Evolutionary conservation across 371 early-diverging fungal species (phyloP).

Genomic region (Amoeboaphelidium protococcarum): DNA sequence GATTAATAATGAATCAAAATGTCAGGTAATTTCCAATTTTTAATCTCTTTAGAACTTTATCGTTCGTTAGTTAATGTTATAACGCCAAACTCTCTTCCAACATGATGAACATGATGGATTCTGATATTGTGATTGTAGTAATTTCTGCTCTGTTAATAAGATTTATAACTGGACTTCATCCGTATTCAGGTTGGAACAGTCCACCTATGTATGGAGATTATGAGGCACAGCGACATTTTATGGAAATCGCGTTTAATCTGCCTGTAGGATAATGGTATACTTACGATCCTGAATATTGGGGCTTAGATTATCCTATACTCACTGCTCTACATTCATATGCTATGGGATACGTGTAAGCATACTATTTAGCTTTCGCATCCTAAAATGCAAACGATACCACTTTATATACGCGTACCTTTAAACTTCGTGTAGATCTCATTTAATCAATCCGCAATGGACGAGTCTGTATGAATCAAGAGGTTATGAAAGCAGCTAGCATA

Average conservation of each 20-base stretch:
- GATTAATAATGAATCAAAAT: no score
- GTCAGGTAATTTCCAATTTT: no score
- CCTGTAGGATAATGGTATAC: slow-evolving; percentile 57
- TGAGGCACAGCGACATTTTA: slow-evolving; percentile 93
- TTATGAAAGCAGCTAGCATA: slow-evolving; percentile 32
- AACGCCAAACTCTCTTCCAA: no score
- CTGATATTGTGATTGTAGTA: no score
- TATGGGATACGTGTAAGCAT: slow-evolving; percentile 41
- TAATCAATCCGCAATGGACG: slow-evolving; percentile 55
- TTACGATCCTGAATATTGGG: slow-evolving; percentile 66
- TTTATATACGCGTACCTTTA: no score
- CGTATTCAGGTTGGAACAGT: slow-evolving; percentile 8
- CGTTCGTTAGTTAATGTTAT: no score
- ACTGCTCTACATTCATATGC: slow-evolving; percentile 73
- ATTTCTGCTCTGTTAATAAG: no score
- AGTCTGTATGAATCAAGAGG: slow-evolving; percentile 61
- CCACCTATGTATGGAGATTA: slow-evolving; percentile 78
- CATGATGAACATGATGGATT: no score
- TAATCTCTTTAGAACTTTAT: no score
- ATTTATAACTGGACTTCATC: no score
- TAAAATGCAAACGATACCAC: neutral
- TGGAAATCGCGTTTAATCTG: slow-evolving; percentile 62
- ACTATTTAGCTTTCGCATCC: slow-evolving; percentile 1
- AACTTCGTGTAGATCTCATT: slow-evolving; percentile 23
- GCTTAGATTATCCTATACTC: slow-evolving; percentile 84